These are phyloP conservation scores for Zizania latifolia DNA, from an alignment of 176 grass and related monocot species.

Conservation along the genomic window DNA sequence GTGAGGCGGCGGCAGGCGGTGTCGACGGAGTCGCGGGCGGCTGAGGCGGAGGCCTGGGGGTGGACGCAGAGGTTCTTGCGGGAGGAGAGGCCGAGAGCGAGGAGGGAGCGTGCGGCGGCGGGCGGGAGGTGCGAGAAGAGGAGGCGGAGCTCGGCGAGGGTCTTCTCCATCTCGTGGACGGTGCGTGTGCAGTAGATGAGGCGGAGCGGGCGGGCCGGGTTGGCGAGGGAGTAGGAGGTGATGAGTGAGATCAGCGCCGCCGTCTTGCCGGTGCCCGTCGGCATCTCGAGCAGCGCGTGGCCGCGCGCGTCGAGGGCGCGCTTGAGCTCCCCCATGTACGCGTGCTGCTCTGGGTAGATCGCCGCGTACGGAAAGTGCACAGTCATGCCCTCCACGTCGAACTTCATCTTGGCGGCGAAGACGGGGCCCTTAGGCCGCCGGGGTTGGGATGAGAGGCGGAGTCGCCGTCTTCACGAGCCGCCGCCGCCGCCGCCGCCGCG, in stretches of 20 bases:
- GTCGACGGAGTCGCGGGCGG: constrained; percentile 77
- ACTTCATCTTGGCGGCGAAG: constrained; percentile 34
- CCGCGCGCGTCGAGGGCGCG: constrained; percentile 83
- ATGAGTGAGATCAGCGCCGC: constrained; percentile 80
- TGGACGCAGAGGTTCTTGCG: constrained; percentile 93
- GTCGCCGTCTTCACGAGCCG: background rate
- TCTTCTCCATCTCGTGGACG: constrained; percentile 99
- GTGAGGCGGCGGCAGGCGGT: constrained; percentile 85
- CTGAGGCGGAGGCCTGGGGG: constrained; percentile 57
- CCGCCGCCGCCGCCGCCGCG: background rate
- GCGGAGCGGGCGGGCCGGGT: constrained; percentile 47
- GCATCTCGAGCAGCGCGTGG: constrained; percentile 94
- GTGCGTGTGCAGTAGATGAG: constrained; percentile 97
- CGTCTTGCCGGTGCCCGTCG: constrained; percentile 95
- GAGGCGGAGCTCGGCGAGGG: constrained; percentile 80
- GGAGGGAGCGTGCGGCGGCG: constrained; percentile 38
- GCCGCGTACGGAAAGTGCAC: constrained; percentile 86
- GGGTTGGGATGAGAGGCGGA: background rate
- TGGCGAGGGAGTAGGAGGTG: constrained; percentile 63
- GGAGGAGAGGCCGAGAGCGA: constrained; percentile 74
- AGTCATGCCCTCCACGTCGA: constrained; percentile 59
- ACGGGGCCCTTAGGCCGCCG: background rate
- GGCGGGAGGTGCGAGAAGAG: constrained; percentile 56
- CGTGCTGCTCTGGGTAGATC: constrained; percentile 96
- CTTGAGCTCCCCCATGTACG: constrained; percentile 94